Evolutionary conservation across 192 early-diverging fungal genomes (phyloP).

Genomic region (Gigaspora rosea): DNA sequence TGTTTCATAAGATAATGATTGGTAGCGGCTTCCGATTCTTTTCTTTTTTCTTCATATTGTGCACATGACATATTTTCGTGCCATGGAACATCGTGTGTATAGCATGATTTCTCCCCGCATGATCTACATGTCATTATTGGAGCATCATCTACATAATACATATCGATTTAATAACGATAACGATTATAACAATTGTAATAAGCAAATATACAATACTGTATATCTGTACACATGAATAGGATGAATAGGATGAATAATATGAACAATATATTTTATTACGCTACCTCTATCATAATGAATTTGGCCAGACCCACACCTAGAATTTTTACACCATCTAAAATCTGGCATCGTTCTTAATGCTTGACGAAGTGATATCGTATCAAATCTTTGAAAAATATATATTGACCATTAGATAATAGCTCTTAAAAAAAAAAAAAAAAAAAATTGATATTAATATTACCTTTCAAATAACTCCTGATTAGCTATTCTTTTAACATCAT

Average conservation of each 20-base stretch:
- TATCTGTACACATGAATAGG: too few species aligned
- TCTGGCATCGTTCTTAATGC: neutral
- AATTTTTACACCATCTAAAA: constrained; percentile 31
- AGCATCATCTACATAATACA: constrained; percentile 2
- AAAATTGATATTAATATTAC: neutral
- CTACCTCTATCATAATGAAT: constrained; percentile 27
- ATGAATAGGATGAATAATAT: neutral
- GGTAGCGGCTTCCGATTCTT: neutral
- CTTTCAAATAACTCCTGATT: neutral
- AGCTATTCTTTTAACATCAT: neutral
- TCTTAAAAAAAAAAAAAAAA: neutral
- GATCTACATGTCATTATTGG: constrained; percentile 29
- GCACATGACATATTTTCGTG: neutral
- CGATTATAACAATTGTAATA: too few species aligned
- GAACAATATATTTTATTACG: neutral
- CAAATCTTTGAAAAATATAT: neutral
- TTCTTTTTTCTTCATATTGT: neutral
- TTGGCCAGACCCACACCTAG: constrained; percentile 21
- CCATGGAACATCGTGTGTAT: constrained; percentile 17
- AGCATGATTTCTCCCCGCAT: constrained; percentile 9
- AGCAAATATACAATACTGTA: too few species aligned
- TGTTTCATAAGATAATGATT: neutral
- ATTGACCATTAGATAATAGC: too few species aligned
- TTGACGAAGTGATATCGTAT: neutral
- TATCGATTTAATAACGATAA: too few species aligned